Evolutionary conservation across 2,329 filamentous ascomycete genomes (phyloP), one percentile per base, ranked within the genome.

Genomic region (Verticillium alfalfae): DNA sequence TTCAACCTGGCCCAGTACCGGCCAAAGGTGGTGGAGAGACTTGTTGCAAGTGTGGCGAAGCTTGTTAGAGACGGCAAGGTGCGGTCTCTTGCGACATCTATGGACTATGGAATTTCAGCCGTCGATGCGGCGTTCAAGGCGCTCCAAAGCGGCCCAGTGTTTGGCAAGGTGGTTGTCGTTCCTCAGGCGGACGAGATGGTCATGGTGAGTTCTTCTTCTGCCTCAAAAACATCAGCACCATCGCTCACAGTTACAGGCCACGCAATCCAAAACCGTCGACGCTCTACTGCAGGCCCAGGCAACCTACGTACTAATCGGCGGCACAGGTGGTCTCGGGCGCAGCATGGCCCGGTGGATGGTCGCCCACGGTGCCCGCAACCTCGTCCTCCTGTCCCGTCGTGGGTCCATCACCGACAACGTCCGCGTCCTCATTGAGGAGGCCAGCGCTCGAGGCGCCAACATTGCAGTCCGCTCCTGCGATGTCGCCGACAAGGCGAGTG

Each of bases 91-190:
- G 70, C 70, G 0, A 76, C 76, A 10, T 65, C 78, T 49, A 73
- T 72, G 0, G 55, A 64, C 2, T 69, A 70, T 62, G 22, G 34
- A 6, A 39, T 38, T n/a, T 31, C 22, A n/a, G 22, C 34, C 15
- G 37, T 79, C 1, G 68, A 70, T 5, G 67, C 72, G 0, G 76
- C 76, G 0, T 78, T 81, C 62, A 70, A 76, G 3, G 67, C 73
- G 26, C 73, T 82, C 67, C 75, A 77, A 58, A 66, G 66, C 6
- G 75, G 78, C 5, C 70, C 72, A 5, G 75, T 79, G 58, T 73
- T 72, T 5, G 79, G 79, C 0, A 81, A 81, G 56, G 71, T 79
- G 13, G 54, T 81, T 16, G 71, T 81, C 12, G 58, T 79, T 10
- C 66, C 61, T 37, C 64, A 71, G 63, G 66, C 62, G 5, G 62